phyloP scores from a whole-genome alignment of 1,284 basidiomycete genomes.

The Boletus albobrunnescens region DNA sequence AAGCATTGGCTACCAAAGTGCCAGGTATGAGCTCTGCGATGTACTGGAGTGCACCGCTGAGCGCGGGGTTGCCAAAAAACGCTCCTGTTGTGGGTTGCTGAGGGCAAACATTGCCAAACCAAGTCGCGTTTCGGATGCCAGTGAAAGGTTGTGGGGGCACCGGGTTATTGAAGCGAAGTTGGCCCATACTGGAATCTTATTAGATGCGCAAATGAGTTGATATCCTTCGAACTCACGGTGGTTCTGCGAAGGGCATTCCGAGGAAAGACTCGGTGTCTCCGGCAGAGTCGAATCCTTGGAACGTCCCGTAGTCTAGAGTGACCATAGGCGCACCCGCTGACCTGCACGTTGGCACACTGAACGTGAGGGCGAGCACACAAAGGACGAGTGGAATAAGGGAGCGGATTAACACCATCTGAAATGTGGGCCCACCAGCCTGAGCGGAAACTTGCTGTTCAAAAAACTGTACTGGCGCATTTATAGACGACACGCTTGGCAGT shows the following conservation, averaged over 20 bases:
- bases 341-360: neutral
- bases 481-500: neutral
- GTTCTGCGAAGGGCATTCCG: conserved; percentile 21
- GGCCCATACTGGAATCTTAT: conserved; percentile 7
- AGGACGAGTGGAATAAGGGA: neutral
- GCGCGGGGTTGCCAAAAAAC: neutral
- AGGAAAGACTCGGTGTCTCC: conserved; percentile 19
- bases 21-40: neutral
- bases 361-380: neutral
- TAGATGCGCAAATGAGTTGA: neutral
- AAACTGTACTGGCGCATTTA: neutral
- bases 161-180: conserved; percentile 19
- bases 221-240: conserved; percentile 9
- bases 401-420: neutral
- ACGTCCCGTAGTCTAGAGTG: conserved; percentile 18
- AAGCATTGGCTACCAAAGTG: neutral
- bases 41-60: neutral
- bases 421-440: neutral
- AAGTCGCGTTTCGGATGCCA: neutral
- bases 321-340: conserved; percentile 5
- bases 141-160: neutral
- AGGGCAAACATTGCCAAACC: neutral
- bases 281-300: conserved; percentile 20
- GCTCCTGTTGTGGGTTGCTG: neutral
- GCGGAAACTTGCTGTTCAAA: neutral